These are phyloP conservation scores for Suillus luteus DNA, from an alignment of 768 basidiomycete species.

Conservation along the genomic window DNA sequence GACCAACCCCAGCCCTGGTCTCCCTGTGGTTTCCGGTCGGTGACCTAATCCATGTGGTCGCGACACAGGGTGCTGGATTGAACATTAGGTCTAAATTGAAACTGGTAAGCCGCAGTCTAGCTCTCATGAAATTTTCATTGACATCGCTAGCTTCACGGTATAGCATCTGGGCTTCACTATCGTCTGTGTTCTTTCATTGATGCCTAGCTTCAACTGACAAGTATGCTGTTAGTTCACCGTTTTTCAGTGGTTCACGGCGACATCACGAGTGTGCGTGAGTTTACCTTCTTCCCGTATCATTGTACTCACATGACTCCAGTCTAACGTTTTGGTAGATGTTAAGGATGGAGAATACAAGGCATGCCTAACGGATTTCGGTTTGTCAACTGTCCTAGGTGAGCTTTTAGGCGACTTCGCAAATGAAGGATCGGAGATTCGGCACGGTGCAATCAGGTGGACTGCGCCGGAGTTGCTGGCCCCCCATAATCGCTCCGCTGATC, in stretches of 20 bases:
- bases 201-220: background rate
- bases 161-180: slow-evolving; percentile 5
- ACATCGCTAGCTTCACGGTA: slow-evolving; percentile 5
- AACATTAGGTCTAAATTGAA: slow-evolving; percentile 13
- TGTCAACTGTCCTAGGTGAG: slow-evolving; percentile 39
- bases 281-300: background rate
- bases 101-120: too few relatives aligned
- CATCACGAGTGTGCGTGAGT: slow-evolving; percentile 9
- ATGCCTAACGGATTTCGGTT: slow-evolving; percentile 43
- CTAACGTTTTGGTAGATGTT: slow-evolving; percentile 42
- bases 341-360: slow-evolving; percentile 35
- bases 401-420: background rate
- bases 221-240: background rate
- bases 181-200: background rate
- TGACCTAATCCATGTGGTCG: slow-evolving; percentile 11
- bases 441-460: slow-evolving; percentile 45
- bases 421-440: background rate
- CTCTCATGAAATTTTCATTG: background rate
- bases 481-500: too few relatives aligned
- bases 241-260: slow-evolving; percentile 5
- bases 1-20: slow-evolving; percentile 20
- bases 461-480: slow-evolving; percentile 37
- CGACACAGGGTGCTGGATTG: slow-evolving; percentile 11
- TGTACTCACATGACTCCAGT: slow-evolving; percentile 22
- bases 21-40: slow-evolving; percentile 16